Evolutionary conservation across 345 rosid genomes (phyloP), one percentile per base, ranked within the genome.

Genomic region (Salix suchowensis): DNA sequence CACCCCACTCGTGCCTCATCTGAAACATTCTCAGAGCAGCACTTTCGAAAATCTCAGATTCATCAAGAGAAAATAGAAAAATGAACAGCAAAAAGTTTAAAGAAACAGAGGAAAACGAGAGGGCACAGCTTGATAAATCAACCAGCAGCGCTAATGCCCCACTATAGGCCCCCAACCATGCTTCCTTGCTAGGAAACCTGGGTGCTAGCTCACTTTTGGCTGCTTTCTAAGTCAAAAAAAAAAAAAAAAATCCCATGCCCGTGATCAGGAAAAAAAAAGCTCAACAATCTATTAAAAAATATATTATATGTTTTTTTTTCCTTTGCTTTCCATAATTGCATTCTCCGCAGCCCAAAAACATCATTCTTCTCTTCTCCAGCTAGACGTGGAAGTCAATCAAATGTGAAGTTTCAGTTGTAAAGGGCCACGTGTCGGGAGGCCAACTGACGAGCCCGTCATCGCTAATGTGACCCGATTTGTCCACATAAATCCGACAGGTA

Each of bases 181-280:
- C 83, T 72, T 66, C 77, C 77, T 78, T 69, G 74, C 40, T 14
- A 67, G 85, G 79, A 67, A 77, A 82, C 77, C 71, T 71, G 74
- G 16, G 23, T 48, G 65, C 68, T 48, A 54, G 28, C 66, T 70
- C 78, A 64, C 75, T 34, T 19, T 81, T 77, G 73, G 74, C 81
- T 68, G 37, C 78, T 79, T 68, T 78, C 79, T 12, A 76, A 74
- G 87, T 81, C 30, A 76, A 84, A 76, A 37, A 2, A 83, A 76
- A 44, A 26, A 26, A 1, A 26, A 28, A 0, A 28, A 4, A 7
- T 54, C 2, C 32, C 66, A 23, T 3, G 5, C 42, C 55, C 65
- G 15, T 19, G 2, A 21, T 26, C 64, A 24, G 71, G 52, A 2
- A 16, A 26, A 15, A 1, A 6, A 6, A 44, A 2, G 4, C 16